phyloP scores from a whole-genome alignment of 306 rosid species.

The Dicorynia guianensis region DNA sequence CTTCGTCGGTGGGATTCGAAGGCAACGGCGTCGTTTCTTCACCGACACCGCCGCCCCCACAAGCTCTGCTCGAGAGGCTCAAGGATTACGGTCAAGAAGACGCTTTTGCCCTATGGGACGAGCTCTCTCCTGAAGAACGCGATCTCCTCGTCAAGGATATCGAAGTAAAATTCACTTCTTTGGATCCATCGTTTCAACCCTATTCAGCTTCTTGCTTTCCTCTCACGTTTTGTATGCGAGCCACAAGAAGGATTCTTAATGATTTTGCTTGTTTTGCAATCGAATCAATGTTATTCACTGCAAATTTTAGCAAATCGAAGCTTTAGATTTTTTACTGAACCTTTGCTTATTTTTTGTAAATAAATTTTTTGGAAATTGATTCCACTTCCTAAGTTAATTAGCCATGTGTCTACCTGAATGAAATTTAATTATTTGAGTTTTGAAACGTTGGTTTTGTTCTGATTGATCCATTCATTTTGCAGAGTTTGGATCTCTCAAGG shows the following conservation, averaged over 20 bases:
- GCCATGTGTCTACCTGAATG: background rate
- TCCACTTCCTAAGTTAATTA: background rate
- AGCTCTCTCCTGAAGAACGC: slow-evolving; percentile 84
- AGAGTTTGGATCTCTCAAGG: slow-evolving; percentile 86
- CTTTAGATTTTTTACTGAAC: slow-evolving; percentile 30
- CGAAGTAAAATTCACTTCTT: slow-evolving; percentile 50
- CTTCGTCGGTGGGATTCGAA: slow-evolving; percentile 56
- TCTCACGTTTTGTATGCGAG: no score
- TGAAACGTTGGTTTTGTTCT: background rate
- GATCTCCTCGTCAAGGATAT: slow-evolving; percentile 84
- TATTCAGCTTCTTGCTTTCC: background rate
- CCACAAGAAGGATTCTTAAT: background rate
- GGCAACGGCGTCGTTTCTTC: slow-evolving; percentile 49
- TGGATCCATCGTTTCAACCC: slow-evolving; percentile 4
- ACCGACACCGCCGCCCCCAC: slow-evolving; percentile 59
- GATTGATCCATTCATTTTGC: slow-evolving; percentile 35
- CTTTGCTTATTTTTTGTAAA: background rate
- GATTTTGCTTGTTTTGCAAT: background rate
- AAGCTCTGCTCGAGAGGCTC: slow-evolving; percentile 82
- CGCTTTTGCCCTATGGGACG: slow-evolving; percentile 90
- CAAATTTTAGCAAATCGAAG: background rate
- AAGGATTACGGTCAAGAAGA: slow-evolving; percentile 98
- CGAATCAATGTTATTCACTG: slow-evolving; percentile 20
- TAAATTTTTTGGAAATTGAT: background rate
- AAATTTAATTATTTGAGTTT: background rate